Base-by-base conservation (phyloP, 495 filamentous ascomycete genomes). In the Hypomontagnella monticulosa region DNA sequence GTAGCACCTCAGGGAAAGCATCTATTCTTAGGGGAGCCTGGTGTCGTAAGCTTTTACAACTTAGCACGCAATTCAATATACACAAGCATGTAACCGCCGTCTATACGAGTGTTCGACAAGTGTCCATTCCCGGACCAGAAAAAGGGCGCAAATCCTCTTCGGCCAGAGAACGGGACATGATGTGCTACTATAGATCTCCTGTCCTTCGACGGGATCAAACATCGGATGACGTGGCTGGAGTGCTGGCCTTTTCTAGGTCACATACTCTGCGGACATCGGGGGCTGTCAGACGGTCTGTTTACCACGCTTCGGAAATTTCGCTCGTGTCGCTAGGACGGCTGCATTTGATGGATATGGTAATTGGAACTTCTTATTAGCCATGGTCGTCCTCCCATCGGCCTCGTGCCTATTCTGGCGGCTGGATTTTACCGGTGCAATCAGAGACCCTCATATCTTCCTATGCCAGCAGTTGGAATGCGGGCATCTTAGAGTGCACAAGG, bases 211-310 rank as follows among this genome's bases (percentile, higher is more conserved):
- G 48, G 38, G 49, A 43, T 61, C 51, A 37, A 61, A 71, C 54
- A 66, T 69, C 64, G 61, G 71, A 71, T 73, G 67, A 68, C 71
- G 64, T 73, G 65, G 71, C 71, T 69, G 47, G 48, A 47, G 57
- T 44, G 42, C 23, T 33, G 41, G 40, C 12, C 37, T 50, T 33
- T 52, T 27, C 40, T 32, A 60, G 40, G 48, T 20, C 34, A 9
- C 40, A 57, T 30, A 34, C 42, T 47, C 27, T 48, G 30, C 36
- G 43, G 30, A 27, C 4, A 47, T 59, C 49, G 54, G 37, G 30
- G 41, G 32, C 47, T 49, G 61, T 62, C 53, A 62, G 57, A 60
- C 42, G 52, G 43, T 38, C 57, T 51, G 33, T 61, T 55, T 59
- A 62, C 23, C 36, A 41, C 42, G 18, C 14, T 18, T 46, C 61